Evolutionary conservation across 1,284 basidiomycete species (phyloP), one percentile per base, ranked within the genome.

Genomic region (Trametes pubescens): DNA sequence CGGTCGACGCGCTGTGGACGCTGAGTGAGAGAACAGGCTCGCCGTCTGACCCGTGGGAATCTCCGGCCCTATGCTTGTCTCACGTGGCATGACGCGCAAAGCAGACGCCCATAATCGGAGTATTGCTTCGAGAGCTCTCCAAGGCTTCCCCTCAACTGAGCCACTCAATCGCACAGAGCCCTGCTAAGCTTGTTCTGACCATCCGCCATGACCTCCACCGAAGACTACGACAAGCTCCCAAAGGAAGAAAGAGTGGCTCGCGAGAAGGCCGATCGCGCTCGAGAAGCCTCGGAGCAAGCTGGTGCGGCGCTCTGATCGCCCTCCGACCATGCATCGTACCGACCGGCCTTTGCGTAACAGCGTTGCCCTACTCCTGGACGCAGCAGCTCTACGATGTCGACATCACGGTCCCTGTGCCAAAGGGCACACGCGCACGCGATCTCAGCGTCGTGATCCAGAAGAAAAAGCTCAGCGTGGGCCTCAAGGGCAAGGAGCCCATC

Each of bases 381-480:
- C 98, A 99, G 76, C 90, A 95, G 71, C 84, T 99, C 7, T 88
- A 88, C 26, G 94, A 97, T 59, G 86, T 99, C 37, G 93, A 96
- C 61, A 80, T 99, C 61, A 82, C 84, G 7, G 82, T 99, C 2
- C 90, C 92, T 8, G 89, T 99, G 1, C 94, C 95, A 7, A 85
- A 89, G 62, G 97, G 96, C 26, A 97, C 95, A 1, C 86, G 93
- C 51, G 92, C 83, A 16, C 90, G 82, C 70, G 90, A 98, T 66
- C 84, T 99, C 47, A 76, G 75, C 29, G 85, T 99, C 35, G 82
- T 85, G 1, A 87, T 99, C 68, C 84, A 88, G 76, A 95, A 93
- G 82, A 92, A 88, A 77, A 91, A 87, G 69, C 84, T 99, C 62
- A 90, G 84, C 69, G 89, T 98, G 4, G 93, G 90, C 7, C 77